Evolutionary conservation across 495 filamentous ascomycete species (phyloP), one percentile per base, ranked within the genome.

Genomic region (Pseudomonodictys pantanalensis): DNA sequence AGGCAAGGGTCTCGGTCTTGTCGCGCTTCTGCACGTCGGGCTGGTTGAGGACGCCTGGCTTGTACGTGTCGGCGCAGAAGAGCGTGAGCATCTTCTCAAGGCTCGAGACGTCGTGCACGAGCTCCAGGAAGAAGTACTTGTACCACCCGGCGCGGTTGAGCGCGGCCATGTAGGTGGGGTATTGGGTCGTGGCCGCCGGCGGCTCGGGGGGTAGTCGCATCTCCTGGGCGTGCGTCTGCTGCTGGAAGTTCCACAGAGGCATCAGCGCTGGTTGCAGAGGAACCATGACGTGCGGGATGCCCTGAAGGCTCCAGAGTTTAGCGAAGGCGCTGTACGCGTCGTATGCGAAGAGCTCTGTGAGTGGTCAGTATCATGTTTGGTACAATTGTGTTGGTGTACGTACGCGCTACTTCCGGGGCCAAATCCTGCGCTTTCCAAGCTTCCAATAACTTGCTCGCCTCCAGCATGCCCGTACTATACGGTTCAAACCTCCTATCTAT

Each of bases 121-220:
- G n/a, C 24, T 60, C 55, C 5, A 63, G 43, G 46, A 67, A 67
- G 28, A 67, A 33, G 22, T 50, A 67, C 38, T 67, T 67, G 46
- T 67, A 67, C 54, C 59, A 67, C 3, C 64, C 64, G 3, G 58
- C 48, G 18, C 64, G 64, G 20, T 67, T 67, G 33, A 67, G 49
- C 10, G 64, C 64, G 20, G 64, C 59, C 23, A 67, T 52, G 23
- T 67, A 67, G 8, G 25, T 25, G 12, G 64, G 54, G 24, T 59
- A 59, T 1, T 24, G 11, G 20, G 45, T 1, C 4, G 20, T 59
- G 35, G 48, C 49, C 1, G 54, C 42, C 8, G 33, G 15, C 38
- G 58, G 42, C 26, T 48, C 38, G 3, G 5, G 15, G 1, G 58
- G 32, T 11, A 57, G 44, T 5, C 18, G 26, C 43, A 62, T 48